Evolutionary conservation across 805 yeast genomes (phyloP), one percentile per base, ranked within the genome.

Genomic region (Dipodascopsis uninucleata): DNA sequence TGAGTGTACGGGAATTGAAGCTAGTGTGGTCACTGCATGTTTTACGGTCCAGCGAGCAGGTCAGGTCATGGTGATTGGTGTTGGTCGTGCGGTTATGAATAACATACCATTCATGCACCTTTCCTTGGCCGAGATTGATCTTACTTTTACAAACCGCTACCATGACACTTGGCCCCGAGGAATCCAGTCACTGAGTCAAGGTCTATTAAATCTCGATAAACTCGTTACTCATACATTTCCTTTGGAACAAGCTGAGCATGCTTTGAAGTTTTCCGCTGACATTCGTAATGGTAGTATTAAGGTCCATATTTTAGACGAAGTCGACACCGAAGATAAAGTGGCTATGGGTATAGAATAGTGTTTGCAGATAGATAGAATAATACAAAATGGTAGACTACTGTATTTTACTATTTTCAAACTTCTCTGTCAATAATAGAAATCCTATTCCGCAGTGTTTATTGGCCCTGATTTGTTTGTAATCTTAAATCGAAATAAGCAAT

Each of bases 131-230:
- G 80, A 75, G 54, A 69, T 73, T 52, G 74, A 71, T 41, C 65
- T 75, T 50, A 71, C 66, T 56, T 72, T 71, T 46, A 69, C 72
- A 56, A 74, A 73, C 66, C 66, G 80, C 53, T 76, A 76, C 59
- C 71, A 73, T 45, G 75, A 72, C 55, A 68, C 78, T 10, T 76
- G 78, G 78, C 79, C 79, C 14, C 66, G 75, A 4, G 75, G 69
- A 12, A 74, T 76, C 46, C 68, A 71, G 25, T 61, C 75, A 47
- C 64, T 75, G 44, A 61, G 67, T 36, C 69, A 67, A 40, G 71
- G 71, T 17, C 65, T 69, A 7, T 61, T 73, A 38, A 63, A 72
- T 39, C 72, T 72, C 24, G 70, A 69, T 53, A 55, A 61, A 17
- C 63, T 75, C 38, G 74, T 76, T 29, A 74, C 79, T 2, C 77